Conservation (phyloP, 495 filamentous ascomycete species). For the Neurospora sp. region DNA sequence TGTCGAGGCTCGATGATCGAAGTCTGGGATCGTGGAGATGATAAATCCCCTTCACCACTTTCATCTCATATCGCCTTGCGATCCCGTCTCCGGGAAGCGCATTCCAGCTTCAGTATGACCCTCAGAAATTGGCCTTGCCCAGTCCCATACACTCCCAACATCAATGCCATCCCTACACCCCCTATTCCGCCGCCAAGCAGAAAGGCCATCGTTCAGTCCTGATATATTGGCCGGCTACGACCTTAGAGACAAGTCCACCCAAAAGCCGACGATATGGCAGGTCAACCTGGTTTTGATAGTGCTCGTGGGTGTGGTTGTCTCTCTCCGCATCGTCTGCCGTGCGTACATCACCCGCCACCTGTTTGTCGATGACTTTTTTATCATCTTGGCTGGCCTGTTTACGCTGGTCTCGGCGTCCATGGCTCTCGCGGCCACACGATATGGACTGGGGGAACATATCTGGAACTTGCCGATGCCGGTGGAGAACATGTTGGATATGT, state of each 20-base stretch:
- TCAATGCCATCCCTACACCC: background rate
- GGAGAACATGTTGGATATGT: slow-evolving; percentile 2
- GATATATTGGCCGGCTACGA: slow-evolving; percentile 5
- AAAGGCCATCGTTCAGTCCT: background rate
- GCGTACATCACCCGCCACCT: slow-evolving; percentile 9
- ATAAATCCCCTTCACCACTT: background rate
- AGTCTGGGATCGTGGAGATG: background rate
- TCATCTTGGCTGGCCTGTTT: slow-evolving; percentile 17
- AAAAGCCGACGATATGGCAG: slow-evolving; percentile 6
- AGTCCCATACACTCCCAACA: too few species aligned
- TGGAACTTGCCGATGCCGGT: slow-evolving; percentile 16
- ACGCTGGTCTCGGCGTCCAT: slow-evolving; percentile 13
- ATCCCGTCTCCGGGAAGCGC: background rate
- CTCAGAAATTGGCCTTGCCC: background rate
- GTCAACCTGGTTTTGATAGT: slow-evolving; percentile 15
- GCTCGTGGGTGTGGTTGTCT: slow-evolving; percentile 8
- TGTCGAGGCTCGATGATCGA: background rate
- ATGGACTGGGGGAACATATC: slow-evolving; percentile 19
- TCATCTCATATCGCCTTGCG: background rate
- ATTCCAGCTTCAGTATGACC: background rate
- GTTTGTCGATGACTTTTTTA: slow-evolving; percentile 15
- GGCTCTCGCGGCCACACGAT: slow-evolving; percentile 8
- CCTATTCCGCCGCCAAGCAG: background rate
- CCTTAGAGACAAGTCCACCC: slow-evolving; percentile 10
- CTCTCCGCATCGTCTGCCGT: slow-evolving; percentile 8